phyloP scores from a whole-genome alignment of 345 rosid genomes.

The Passiflora organensis region DNA sequence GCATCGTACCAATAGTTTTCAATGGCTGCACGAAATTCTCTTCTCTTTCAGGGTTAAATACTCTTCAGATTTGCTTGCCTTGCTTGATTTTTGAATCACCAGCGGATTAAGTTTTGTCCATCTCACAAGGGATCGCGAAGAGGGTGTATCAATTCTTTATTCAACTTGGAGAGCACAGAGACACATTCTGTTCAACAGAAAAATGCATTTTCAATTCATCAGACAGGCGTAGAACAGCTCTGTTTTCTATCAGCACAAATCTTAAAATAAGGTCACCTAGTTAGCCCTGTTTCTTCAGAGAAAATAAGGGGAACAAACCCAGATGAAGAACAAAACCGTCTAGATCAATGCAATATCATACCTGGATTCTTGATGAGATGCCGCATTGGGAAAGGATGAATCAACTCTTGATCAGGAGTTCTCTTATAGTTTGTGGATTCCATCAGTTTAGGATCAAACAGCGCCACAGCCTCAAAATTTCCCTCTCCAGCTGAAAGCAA shows the following conservation, averaged over 20 bases:
- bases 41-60: too few species aligned
- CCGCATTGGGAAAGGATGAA: constrained; percentile 28
- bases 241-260: neutral
- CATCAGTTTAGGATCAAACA: constrained; percentile 18
- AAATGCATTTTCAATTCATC: neutral
- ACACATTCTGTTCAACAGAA: constrained; percentile 24
- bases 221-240: neutral
- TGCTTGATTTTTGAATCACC: constrained; percentile 9
- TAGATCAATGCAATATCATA: too few species aligned
- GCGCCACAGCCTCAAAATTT: constrained; percentile 15
- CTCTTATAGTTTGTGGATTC: constrained; percentile 22
- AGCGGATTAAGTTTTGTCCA: constrained; percentile 16
- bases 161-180: constrained; percentile 22
- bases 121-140: constrained; percentile 27
- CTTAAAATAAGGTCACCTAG: neutral
- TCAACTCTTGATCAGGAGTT: constrained; percentile 18
- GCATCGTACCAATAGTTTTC: too few species aligned
- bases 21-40: too few species aligned
- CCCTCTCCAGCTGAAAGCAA: constrained; percentile 17
- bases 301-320: neutral
- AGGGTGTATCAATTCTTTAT: constrained; percentile 24
- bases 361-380: constrained; percentile 33
- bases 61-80: neutral
- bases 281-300: too few species aligned
- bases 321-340: neutral